These are phyloP conservation scores for Ganoderma sinense DNA, from an alignment of 1,284 basidiomycete species.

Conservation along the genomic window DNA sequence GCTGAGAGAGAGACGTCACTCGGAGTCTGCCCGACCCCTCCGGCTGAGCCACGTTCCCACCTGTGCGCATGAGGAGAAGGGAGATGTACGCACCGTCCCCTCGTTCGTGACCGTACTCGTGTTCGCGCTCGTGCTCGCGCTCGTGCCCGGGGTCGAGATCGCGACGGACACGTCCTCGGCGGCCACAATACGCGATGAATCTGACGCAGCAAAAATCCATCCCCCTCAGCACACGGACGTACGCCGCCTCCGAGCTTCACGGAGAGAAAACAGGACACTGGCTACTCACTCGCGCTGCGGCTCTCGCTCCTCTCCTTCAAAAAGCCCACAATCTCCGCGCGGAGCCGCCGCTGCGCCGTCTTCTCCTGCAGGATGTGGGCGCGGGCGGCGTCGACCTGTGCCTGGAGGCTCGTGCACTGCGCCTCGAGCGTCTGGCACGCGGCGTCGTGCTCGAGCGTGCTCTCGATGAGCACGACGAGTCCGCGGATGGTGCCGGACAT, in stretches of 20 bases:
- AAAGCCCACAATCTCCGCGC: conserved; percentile 28
- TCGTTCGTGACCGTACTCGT: conserved; percentile 8
- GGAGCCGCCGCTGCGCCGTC: conserved; percentile 28
- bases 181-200: conserved; percentile 16
- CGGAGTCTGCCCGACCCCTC: conserved; percentile 4
- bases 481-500: conserved; percentile 24
- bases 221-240: neutral
- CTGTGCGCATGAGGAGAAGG: neutral
- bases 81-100: conserved; percentile 6
- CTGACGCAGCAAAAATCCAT: neutral
- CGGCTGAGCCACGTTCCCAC: neutral
- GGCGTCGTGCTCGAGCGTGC: conserved; percentile 26
- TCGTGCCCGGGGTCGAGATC: conserved; percentile 8
- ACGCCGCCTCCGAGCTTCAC: neutral
- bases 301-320: conserved; percentile 13
- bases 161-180: conserved; percentile 3
- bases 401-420: conserved; percentile 27
- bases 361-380: conserved; percentile 29
- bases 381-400: conserved; percentile 22
- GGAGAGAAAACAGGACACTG: neutral
- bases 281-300: conserved; percentile 16
- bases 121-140: neutral
- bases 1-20: conserved; percentile 14
- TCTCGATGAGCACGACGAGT: conserved; percentile 30
- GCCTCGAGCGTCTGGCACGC: conserved; percentile 27